Evolutionary conservation across 805 yeast species (phyloP).

Genomic region (Barnettozyma wickerhamii): DNA sequence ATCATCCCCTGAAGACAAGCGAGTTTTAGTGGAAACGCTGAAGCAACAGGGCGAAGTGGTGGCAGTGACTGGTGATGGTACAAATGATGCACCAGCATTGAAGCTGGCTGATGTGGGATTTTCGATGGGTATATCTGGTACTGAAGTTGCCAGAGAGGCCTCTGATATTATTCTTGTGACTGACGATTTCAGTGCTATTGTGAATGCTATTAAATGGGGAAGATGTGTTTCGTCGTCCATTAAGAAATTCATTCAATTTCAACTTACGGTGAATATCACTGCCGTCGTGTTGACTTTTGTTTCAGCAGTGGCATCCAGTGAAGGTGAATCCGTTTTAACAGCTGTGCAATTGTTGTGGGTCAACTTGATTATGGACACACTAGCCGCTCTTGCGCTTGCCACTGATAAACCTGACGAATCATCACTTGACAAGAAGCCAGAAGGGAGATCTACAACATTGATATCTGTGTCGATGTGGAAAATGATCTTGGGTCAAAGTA

Average conservation of each 20-base stretch:
- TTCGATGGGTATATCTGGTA: conserved; percentile 98
- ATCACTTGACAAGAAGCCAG: conserved; percentile 76
- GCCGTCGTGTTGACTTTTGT: conserved; percentile 95
- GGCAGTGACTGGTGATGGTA: conserved; percentile 99
- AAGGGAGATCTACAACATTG: conserved; percentile 72
- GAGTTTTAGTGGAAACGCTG: conserved; percentile 77
- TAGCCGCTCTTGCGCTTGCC: conserved; percentile 96
- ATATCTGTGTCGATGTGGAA: conserved; percentile 96
- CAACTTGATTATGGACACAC: conserved; percentile 95
- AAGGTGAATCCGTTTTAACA: conserved; percentile 82
- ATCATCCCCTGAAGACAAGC: conserved; percentile 93
- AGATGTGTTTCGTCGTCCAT: conserved; percentile 93
- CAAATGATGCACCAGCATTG: conserved; percentile 97
- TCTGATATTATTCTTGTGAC: conserved; percentile 90
- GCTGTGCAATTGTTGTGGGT: conserved; percentile 98
- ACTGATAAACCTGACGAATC: conserved; percentile 93
- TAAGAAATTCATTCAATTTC: conserved; percentile 94
- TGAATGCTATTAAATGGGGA: conserved; percentile 98
- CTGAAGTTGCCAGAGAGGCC: conserved; percentile 98
- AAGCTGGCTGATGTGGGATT: conserved; percentile 97
- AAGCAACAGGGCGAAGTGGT: conserved; percentile 85
- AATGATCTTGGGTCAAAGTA: conserved; percentile 89
- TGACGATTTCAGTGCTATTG: conserved; percentile 91
- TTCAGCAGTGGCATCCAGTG: conserved; percentile 80
- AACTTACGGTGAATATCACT: conserved; percentile 91